Evolutionary conservation across 345 rosid genomes (phyloP).

Genomic region (Microcos paniculata): DNA sequence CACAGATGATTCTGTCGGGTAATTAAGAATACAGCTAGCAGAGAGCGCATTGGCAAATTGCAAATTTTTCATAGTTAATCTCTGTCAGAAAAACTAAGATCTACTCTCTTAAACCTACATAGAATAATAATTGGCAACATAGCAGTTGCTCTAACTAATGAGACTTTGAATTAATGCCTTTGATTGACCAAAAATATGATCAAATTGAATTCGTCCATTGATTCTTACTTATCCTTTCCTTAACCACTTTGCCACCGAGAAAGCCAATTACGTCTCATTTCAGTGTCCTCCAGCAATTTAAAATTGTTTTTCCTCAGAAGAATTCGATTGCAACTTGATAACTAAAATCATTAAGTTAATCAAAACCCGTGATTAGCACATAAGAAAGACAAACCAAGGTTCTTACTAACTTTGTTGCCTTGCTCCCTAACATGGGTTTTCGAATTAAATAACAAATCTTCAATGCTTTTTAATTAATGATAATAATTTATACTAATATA

Average conservation of each 20-base stretch:
- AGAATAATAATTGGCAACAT: too few species aligned
- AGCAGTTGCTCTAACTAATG: not conserved
- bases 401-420: not conserved
- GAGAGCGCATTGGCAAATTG: too few species aligned
- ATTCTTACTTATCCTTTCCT: constrained; percentile 14
- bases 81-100: not conserved
- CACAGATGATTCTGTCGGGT: not conserved
- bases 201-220: not conserved
- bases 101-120: too few species aligned
- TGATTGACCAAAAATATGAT: constrained; percentile 7
- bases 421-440: constrained; percentile 7
- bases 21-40: too few species aligned
- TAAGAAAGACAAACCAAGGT: not conserved
- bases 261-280: constrained; percentile 1
- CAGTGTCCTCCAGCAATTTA: not conserved
- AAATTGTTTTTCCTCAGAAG: not conserved
- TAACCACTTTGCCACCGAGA: not conserved
- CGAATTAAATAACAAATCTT: not conserved
- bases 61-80: not conserved
- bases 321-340: not conserved
- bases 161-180: not conserved
- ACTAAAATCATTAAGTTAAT: not conserved
- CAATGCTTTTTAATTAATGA: too few species aligned
- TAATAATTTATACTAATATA: not conserved
- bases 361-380: not conserved